Percentiles rank a stretch among this genome's conserved stretches.
Evolutionary conservation across 2,329 filamentous ascomycete species (phyloP).

Genomic region (Aspergillus costaricaensis): DNA sequence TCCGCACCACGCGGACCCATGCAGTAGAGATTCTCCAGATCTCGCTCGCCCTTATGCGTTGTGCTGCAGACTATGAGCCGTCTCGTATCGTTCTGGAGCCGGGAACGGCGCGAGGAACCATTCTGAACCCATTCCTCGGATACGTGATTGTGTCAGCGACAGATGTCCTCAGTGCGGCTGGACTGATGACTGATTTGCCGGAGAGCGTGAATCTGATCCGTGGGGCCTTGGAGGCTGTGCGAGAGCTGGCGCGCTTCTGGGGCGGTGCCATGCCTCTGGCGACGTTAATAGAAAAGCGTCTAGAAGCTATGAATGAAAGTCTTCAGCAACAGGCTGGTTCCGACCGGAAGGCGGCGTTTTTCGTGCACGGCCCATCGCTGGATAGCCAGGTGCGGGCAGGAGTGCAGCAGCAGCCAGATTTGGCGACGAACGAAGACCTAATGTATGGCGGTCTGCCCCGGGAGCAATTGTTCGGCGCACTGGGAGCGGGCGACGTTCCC

Average conservation of each 20-base stretch:
- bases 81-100: conserved; percentile 23
- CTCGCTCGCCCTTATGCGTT: conserved; percentile 27
- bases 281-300: conserved; percentile 51
- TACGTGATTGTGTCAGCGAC: conserved; percentile 64
- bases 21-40: conserved; percentile 57
- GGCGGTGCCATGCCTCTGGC: conserved; percentile 57
- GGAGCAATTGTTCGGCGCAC: conserved; percentile 31
- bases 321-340: conserved; percentile 34
- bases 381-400: conserved; percentile 41
- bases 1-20: conserved; percentile 54
- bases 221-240: conserved; percentile 56
- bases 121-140: conserved; percentile 64
- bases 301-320: conserved; percentile 47
- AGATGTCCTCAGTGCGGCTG: conserved; percentile 66
- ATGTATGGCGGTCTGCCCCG: conserved; percentile 42
- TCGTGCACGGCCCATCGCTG: conserved; percentile 39
- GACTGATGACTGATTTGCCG: conserved; percentile 54
- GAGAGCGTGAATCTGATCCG: conserved; percentile 57
- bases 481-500: conserved; percentile 32
- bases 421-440: conserved; percentile 41
- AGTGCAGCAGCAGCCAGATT: conserved; percentile 22
- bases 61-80: conserved; percentile 25
- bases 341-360: conserved; percentile 41
- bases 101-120: conserved; percentile 35
- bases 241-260: conserved; percentile 62